Evolutionary conservation across 768 basidiomycete genomes (phyloP), one percentile per base, ranked within the genome.

Genomic region (Mrakia hoshinonis): DNA sequence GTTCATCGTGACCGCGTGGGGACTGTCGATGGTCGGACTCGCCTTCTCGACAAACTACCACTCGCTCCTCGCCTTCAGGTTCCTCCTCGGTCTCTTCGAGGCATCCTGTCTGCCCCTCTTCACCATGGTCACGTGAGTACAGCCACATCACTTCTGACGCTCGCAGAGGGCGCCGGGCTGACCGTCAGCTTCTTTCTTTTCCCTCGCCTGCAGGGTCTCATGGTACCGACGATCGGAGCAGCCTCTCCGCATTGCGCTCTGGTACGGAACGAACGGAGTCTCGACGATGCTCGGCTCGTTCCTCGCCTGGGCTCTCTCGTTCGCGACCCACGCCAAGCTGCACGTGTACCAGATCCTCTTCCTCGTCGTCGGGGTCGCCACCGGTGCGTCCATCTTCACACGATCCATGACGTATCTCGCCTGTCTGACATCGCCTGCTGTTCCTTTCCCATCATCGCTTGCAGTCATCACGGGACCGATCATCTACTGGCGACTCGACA

Each of bases 281-380:
- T 81, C 82, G 10, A 79, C 78, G 5, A 81, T 82, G 75, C 79
- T 83, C 48, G 83, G 83, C 6, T 83, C 83, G 3, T 77, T 84
- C 12, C 62, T 84, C 29, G 76, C 83, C 1, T 84, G 79, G 74
- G 81, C 81, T 24, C 77, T 82, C 0, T 81, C 81, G 4, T 82
- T 82, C 72, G 82, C 83, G 58, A 73, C 78, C 29, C 79, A 80
- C 31, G 55, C 38, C 22, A 70, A 75, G 22, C 76, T 83, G 1
- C 75, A 78, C 58, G 78, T 82, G 6, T 84, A 83, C 72, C 83
- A 78, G 79, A 78, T 78, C 34, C 83, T 84, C 47, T 85, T 84
- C 77, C 75, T 84, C 4, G 81, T 83, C 75, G 82, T 81, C 54
- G 84, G 83, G 12, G 73, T 81, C 1, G 71, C 82, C 26, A 83